Evolutionary conservation across 805 yeast species (phyloP).

Genomic region (Barnettozyma populi): DNA sequence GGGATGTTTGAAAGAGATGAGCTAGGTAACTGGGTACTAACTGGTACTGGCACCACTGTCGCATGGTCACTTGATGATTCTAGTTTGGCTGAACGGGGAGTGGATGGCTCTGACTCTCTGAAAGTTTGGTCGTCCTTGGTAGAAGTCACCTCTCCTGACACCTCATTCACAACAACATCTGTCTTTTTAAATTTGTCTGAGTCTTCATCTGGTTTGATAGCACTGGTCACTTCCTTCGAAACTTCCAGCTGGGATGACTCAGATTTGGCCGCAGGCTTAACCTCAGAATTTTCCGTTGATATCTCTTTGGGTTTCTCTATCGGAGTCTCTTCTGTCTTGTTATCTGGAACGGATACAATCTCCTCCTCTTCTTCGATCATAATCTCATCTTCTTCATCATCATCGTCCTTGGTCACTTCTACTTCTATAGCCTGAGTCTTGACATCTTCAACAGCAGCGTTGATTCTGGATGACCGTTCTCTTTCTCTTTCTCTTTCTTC

Average conservation of each 20-base stretch:
- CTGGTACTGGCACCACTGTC: neutral
- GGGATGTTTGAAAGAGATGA: neutral
- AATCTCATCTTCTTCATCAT: slow-evolving; percentile 6
- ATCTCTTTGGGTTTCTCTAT: slow-evolving; percentile 1
- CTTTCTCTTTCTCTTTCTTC: slow-evolving; percentile 4
- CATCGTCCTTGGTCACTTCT: neutral
- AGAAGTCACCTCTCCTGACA: neutral
- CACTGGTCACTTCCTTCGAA: neutral
- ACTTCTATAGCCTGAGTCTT: neutral
- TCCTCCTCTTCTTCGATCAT: slow-evolving; percentile 24
- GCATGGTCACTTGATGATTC: neutral
- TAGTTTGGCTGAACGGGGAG: neutral
- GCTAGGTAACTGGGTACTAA: neutral
- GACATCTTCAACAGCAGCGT: slow-evolving; percentile 13
- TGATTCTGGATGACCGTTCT: slow-evolving; percentile 6
- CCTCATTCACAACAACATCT: too few relatives aligned
- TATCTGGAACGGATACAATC: slow-evolving; percentile 11
- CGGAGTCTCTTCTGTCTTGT: slow-evolving; percentile 5
- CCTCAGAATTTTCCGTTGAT: slow-evolving; percentile 8
- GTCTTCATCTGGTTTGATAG: neutral
- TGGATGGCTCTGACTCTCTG: neutral
- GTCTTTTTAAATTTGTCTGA: neutral
- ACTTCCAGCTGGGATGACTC: neutral
- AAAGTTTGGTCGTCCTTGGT: neutral
- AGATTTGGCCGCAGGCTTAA: slow-evolving; percentile 3